Conservation (phyloP, 1,139 yeast genomes). For the Suhomyces atakaporum region DNA sequence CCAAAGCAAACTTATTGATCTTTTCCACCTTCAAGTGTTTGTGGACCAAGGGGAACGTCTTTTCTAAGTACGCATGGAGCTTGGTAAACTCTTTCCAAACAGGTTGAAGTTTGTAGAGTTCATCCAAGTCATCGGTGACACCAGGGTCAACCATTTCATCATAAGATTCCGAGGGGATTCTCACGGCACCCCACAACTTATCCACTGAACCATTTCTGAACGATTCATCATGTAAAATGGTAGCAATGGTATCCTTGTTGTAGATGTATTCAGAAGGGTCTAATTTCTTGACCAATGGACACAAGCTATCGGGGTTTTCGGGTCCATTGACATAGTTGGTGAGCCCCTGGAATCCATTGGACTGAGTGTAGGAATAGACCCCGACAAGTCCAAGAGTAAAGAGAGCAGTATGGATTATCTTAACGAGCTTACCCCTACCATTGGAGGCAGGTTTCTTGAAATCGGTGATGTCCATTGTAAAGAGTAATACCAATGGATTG, state of each 20-base stretch:
- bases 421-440: background rate
- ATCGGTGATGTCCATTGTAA: background rate
- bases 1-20: constrained; percentile 35
- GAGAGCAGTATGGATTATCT: background rate
- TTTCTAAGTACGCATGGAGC: constrained; percentile 32
- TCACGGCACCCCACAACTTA: constrained; percentile 56
- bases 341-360: background rate
- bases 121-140: constrained; percentile 23
- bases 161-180: constrained; percentile 61
- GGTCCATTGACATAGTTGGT: constrained; percentile 1
- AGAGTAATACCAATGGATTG: no score
- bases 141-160: constrained; percentile 46
- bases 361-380: background rate
- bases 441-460: background rate
- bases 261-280: constrained; percentile 28
- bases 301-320: constrained; percentile 27
- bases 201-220: constrained; percentile 43
- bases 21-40: constrained; percentile 32
- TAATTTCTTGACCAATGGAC: constrained; percentile 37
- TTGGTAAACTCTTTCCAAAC: constrained; percentile 32
- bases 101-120: constrained; percentile 25
- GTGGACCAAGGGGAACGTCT: constrained; percentile 36
- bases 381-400: background rate
- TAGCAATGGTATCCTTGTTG: constrained; percentile 25
- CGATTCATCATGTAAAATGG: constrained; percentile 36